phyloP scores from a whole-genome alignment of 2,329 filamentous ascomycete genomes.

The Corynespora cassiicola region DNA sequence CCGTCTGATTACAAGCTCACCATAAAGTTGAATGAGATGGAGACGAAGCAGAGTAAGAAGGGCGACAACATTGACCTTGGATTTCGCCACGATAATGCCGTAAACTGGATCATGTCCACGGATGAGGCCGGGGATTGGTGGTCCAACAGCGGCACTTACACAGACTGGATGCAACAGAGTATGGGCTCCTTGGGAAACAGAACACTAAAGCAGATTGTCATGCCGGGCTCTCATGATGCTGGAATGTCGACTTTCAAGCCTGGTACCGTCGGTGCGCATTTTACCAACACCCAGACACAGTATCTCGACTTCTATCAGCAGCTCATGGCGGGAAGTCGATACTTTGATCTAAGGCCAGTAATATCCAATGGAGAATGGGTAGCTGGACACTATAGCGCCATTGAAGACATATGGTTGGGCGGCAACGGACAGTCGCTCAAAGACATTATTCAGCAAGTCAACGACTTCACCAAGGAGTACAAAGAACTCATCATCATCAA shows the following conservation, averaged over 20 bases:
- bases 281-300: slow-evolving; percentile 55
- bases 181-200: slow-evolving; percentile 47
- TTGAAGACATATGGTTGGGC: slow-evolving; percentile 49
- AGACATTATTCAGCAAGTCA: slow-evolving; percentile 53
- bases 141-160: slow-evolving; percentile 42
- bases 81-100: slow-evolving; percentile 42
- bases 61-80: slow-evolving; percentile 41
- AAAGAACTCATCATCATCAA: slow-evolving; percentile 56
- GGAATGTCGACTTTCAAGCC: slow-evolving; percentile 55
- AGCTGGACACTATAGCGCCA: slow-evolving; percentile 50
- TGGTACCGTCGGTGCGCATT: slow-evolving; percentile 46
- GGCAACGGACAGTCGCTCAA: slow-evolving; percentile 54
- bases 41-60: slow-evolving; percentile 39
- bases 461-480: slow-evolving; percentile 53
- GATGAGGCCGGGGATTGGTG: slow-evolving; percentile 42
- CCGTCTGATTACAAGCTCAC: slow-evolving; percentile 37
- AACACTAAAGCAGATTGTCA: slow-evolving; percentile 53
- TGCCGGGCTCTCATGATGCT: slow-evolving; percentile 58
- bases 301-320: slow-evolving; percentile 54
- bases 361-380: slow-evolving; percentile 50
- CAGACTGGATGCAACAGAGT: slow-evolving; percentile 51
- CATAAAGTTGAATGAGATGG: slow-evolving; percentile 34
- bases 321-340: slow-evolving; percentile 54
- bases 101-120: slow-evolving; percentile 48
- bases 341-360: slow-evolving; percentile 57